These are phyloP conservation scores for Carex pumila DNA, from an alignment of 176 grass and related monocot species.

Conservation along the genomic window DNA sequence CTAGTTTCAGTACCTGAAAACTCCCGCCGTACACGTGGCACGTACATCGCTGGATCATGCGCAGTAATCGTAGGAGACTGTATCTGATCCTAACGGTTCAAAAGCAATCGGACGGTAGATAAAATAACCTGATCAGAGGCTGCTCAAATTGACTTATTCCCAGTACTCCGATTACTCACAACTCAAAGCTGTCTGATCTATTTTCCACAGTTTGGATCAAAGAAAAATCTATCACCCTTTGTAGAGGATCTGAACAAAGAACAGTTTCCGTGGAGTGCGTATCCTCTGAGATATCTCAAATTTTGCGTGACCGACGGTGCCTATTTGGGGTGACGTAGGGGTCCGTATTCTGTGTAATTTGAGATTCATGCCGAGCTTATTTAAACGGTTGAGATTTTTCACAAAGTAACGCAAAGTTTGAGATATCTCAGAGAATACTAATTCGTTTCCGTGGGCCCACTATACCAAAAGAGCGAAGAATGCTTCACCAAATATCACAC, in stretches of 20 bases:
- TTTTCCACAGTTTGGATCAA: not conserved
- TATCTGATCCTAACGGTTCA: not conserved
- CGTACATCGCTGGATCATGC: not conserved
- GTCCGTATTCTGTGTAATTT: no score
- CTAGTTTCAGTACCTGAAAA: not conserved
- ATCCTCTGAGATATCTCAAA: no score
- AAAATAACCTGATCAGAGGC: not conserved
- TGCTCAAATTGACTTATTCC: not conserved
- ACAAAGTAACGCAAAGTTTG: no score
- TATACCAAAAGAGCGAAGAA: not conserved
- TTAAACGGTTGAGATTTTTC: no score
- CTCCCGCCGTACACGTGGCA: not conserved
- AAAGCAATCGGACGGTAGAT: not conserved
- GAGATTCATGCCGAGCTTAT: no score
- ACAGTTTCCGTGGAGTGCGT: not conserved
- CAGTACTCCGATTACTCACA: not conserved
- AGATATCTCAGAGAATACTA: no score
- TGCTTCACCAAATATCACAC: not conserved
- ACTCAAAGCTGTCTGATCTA: not conserved
- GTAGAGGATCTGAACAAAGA: not conserved
- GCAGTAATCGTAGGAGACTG: not conserved
- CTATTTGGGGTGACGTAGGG: no score
- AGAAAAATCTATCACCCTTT: not conserved
- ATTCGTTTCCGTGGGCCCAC: not conserved
- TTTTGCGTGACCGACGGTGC: no score